Evolutionary conservation across 306 rosid genomes (phyloP).

Genomic region (Sicyos baderoa): DNA sequence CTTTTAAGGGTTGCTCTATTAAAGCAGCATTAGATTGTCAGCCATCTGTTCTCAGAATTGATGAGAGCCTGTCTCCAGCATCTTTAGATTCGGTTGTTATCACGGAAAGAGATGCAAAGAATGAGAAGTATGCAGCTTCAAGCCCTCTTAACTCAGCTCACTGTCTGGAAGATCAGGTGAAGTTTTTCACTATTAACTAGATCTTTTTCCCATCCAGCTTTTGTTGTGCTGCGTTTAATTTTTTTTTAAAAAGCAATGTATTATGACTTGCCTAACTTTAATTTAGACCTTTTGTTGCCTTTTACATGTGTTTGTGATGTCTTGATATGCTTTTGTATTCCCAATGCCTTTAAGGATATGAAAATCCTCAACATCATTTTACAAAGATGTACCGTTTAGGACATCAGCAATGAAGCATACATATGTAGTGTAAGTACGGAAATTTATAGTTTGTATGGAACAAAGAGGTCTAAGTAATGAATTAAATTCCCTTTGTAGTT

Average conservation of each 20-base stretch:
- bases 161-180: conserved; percentile 82
- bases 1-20: conserved; percentile 47
- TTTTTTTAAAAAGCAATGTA: neutral
- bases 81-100: conserved; percentile 85
- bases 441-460: neutral
- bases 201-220: neutral
- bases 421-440: no score
- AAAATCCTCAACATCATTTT: conserved; percentile 3
- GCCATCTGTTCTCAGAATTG: conserved; percentile 52
- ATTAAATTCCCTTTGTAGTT: neutral
- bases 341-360: neutral
- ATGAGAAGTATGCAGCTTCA: conserved; percentile 42
- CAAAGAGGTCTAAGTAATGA: neutral
- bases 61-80: conserved; percentile 74
- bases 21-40: conserved; percentile 56
- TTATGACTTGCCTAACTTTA: neutral
- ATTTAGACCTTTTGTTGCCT: neutral
- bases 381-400: conserved; percentile 11
- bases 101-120: conserved; percentile 70
- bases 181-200: conserved; percentile 7
- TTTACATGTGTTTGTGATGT: neutral
- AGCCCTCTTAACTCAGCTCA: conserved; percentile 57
- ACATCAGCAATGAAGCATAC: neutral
- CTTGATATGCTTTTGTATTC: neutral
- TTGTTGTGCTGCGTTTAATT: neutral